A percentile compares a stretch with the other conserved stretches of the same genome.
phyloP scores from a whole-genome alignment of 306 rosid genomes.

The Rosa persica region DNA sequence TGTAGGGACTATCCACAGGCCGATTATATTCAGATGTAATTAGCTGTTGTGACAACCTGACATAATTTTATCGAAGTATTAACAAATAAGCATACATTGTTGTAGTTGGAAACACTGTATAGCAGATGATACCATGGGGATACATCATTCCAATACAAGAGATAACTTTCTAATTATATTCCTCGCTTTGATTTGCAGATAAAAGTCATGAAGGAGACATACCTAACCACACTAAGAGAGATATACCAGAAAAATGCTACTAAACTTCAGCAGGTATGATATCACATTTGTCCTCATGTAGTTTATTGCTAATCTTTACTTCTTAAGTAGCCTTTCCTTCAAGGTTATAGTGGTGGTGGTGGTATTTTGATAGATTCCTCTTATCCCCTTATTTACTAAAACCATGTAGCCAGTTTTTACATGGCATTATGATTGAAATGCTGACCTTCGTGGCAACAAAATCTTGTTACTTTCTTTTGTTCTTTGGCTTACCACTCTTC shows the following conservation, averaged over 20 bases:
- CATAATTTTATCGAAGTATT: background rate
- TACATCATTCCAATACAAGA: background rate
- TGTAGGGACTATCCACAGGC: background rate
- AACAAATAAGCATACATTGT: slow-evolving; percentile 19
- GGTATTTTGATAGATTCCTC: slow-evolving; percentile 5
- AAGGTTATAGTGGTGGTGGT: slow-evolving; percentile 2
- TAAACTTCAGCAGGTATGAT: slow-evolving; percentile 65
- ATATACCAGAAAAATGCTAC: slow-evolving; percentile 52
- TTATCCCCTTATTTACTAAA: background rate
- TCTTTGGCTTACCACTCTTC: slow-evolving; percentile 4
- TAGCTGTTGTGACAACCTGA: background rate
- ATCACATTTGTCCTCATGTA: background rate
- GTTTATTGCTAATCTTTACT: slow-evolving; percentile 5
- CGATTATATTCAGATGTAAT: background rate
- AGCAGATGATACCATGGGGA: background rate
- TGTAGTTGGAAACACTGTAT: background rate
- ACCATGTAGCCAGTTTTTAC: background rate
- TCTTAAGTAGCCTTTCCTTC: slow-evolving; percentile 14
- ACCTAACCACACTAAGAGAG: slow-evolving; percentile 56
- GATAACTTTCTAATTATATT: slow-evolving; percentile 19
- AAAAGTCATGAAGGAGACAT: slow-evolving; percentile 59
- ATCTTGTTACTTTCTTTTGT: background rate
- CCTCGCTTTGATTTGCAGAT: slow-evolving; percentile 48
- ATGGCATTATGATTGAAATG: background rate
- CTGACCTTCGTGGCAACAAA: background rate